Evolutionary conservation across 208 protist genomes (phyloP), one percentile per base, ranked within the genome.

Genomic region (Trypanosoma congolense): DNA sequence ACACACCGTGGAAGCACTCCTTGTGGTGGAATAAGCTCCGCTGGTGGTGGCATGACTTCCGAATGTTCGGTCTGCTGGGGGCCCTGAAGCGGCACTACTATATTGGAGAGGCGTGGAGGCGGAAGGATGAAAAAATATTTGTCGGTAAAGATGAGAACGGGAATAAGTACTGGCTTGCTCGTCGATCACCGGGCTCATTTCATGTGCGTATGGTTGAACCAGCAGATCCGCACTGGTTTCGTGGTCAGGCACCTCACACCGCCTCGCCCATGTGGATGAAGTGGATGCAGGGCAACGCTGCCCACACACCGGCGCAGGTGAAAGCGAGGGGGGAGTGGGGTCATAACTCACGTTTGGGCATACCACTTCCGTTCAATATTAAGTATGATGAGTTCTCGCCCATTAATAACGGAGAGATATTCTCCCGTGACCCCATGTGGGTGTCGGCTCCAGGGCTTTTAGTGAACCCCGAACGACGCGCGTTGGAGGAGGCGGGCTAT

Each of bases 91-190:
- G 73, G 55, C 84, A 92, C 65, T 77, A 83, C 58, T 95, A 95
- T 75, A 83, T 92, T 64, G 84, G 83, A 19, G 87, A 95, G 64
- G 24, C 74, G 1, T 95, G 87, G 84, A 77, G 87, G 19, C 68
- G 82, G 31, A 90, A 90, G 73, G 87, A 92, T 62, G 87, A 95
- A 67, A 90, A 90, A 69, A 95, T 95, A 65, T 95, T 95, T 64
- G 80, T 87, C 30, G 87, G 87, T 28, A 95, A 91, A 63, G 87
- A 95, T 49, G 87, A 95, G 50, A 89, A 89, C 67, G 87, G 87
- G 51, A 95, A 92, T 69, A 95, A 95, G 70, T 95, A 80, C 57
- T 95, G 87, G 87, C 42, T 83, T 44, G 56, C 70, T 0, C 78
- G 82, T 29, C 84, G 84, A 24, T 51, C 72, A 9, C 57, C 73